Evolutionary conservation across 2,329 filamentous ascomycete genomes (phyloP).

Genomic region (Ophiostoma triangulosporum): DNA sequence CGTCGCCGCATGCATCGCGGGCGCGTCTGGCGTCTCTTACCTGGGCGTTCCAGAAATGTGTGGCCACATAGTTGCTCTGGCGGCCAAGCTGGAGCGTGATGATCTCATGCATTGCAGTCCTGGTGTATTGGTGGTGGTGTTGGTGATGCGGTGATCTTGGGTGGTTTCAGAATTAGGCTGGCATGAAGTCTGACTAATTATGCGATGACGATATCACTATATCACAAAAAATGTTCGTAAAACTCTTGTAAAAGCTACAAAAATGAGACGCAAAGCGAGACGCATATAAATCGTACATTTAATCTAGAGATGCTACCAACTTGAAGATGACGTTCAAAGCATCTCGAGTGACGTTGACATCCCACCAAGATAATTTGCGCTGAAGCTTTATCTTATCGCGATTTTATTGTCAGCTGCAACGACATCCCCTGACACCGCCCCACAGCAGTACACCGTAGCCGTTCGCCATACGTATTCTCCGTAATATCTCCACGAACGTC

Average conservation of each 20-base stretch:
- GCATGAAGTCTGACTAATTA: background rate
- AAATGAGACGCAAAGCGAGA: background rate
- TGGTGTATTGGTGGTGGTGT: background rate
- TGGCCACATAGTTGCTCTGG: constrained; percentile 82
- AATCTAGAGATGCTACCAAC: no score
- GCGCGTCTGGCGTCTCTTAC: constrained; percentile 26
- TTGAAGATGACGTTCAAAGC: no score
- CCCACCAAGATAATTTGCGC: background rate
- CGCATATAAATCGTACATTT: no score
- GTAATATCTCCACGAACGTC: background rate
- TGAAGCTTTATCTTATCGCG: background rate
- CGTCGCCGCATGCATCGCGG: background rate
- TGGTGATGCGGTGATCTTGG: background rate
- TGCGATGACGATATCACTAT: background rate
- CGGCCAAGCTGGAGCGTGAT: constrained; percentile 88
- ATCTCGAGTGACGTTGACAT: background rate
- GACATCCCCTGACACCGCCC: background rate
- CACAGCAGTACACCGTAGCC: background rate
- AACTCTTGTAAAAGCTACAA: background rate
- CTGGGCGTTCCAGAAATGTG: constrained; percentile 96
- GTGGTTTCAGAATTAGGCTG: background rate
- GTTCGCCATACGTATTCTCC: background rate
- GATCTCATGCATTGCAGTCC: constrained; percentile 69
- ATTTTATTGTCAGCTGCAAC: background rate
- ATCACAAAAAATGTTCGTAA: background rate